Evolutionary conservation across 352 stramenopile genomes (phyloP).

Genomic region (Phytopythium mirpurense): DNA sequence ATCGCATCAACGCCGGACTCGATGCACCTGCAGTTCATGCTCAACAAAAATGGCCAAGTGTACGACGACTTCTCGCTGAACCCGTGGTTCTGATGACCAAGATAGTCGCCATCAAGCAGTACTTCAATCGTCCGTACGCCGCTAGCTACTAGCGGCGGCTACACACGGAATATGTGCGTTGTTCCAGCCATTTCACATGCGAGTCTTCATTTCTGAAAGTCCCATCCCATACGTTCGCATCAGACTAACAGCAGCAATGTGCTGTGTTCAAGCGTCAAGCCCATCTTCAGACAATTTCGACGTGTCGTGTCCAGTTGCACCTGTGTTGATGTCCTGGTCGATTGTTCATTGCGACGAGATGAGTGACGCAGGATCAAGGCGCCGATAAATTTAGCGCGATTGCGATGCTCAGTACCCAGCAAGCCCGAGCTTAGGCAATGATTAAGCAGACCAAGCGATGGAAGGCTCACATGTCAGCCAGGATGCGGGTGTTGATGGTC

Average conservation of each 20-base stretch:
- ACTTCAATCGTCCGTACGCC: not conserved
- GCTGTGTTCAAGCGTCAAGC: too few species aligned
- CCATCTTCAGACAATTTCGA: not conserved
- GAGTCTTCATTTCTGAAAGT: too few species aligned
- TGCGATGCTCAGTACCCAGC: not conserved
- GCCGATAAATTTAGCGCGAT: conserved; percentile 1
- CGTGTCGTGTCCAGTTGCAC: too few species aligned
- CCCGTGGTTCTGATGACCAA: conserved; percentile 16
- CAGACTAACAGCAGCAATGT: too few species aligned
- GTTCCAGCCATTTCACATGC: too few species aligned
- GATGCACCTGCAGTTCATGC: conserved; percentile 61
- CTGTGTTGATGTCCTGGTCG: too few species aligned
- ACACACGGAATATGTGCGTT: too few species aligned
- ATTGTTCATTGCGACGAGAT: too few species aligned
- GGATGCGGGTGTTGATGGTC: not conserved
- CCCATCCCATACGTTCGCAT: too few species aligned
- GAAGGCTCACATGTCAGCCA: not conserved
- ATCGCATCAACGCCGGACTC: conserved; percentile 25
- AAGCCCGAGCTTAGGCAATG: not conserved
- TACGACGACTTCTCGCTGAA: conserved; percentile 48
- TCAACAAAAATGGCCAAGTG: conserved; percentile 62
- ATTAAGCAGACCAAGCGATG: not conserved
- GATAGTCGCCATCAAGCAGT: not conserved
- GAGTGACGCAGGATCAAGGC: too few species aligned
- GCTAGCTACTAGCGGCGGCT: not conserved